These are phyloP conservation scores for Climacium dendroides DNA, from an alignment of 225 moss, liverwort and hornwort genomes.

Conservation along the genomic window DNA sequence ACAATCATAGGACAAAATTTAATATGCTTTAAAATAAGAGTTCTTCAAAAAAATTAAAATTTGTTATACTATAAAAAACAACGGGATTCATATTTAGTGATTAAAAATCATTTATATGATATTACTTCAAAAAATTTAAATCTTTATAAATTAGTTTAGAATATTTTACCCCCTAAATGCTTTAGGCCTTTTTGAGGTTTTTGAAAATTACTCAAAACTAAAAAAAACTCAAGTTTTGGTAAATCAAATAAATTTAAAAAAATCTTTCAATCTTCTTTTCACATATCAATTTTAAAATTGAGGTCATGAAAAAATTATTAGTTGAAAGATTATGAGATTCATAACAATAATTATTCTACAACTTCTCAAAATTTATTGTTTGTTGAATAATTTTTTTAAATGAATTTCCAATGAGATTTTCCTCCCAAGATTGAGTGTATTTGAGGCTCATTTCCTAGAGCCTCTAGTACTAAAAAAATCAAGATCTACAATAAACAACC, in stretches of 20 bases:
- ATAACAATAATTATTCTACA: background rate
- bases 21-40: too few species aligned
- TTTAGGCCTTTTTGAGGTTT: accelerated
- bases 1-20: too few species aligned
- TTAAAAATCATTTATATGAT: too few species aligned
- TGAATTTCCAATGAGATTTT: background rate
- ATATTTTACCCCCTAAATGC: accelerated
- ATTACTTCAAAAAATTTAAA: too few species aligned
- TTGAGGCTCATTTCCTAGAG: background rate
- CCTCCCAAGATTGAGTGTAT: background rate
- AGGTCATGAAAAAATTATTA: background rate
- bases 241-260: background rate
- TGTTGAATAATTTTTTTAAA: background rate
- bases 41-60: too few species aligned
- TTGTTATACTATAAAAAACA: too few species aligned
- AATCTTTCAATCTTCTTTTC: background rate
- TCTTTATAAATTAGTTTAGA: too few species aligned
- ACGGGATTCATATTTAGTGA: too few species aligned
- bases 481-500: background rate
- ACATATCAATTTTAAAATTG: background rate
- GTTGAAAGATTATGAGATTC: background rate
- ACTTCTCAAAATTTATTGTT: background rate
- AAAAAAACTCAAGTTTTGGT: background rate
- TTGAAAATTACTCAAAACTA: background rate
- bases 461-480: background rate